phyloP scores from a whole-genome alignment of 768 basidiomycete species.

The Mycena polygramma region DNA sequence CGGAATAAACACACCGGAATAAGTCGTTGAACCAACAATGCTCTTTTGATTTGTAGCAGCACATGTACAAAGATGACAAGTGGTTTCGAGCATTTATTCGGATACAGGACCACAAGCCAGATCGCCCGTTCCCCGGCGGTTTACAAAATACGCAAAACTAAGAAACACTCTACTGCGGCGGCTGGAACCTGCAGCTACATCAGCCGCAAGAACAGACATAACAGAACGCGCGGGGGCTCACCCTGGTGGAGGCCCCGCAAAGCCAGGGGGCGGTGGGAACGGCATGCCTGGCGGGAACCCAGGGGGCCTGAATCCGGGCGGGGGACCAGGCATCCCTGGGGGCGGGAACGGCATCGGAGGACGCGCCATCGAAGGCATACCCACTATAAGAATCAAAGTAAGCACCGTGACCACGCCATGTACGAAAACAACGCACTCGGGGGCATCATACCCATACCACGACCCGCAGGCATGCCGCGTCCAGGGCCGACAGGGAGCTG shows the following conservation, averaged over 20 bases:
- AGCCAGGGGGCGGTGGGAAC: constrained; percentile 86
- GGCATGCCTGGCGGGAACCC: constrained; percentile 88
- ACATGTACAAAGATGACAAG: too few species aligned
- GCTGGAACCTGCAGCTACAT: constrained; percentile 58
- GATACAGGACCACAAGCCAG: constrained; percentile 3
- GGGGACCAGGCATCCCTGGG: constrained; percentile 89
- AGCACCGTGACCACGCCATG: constrained; percentile 28
- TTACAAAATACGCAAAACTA: constrained; percentile 29
- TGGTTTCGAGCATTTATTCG: too few species aligned
- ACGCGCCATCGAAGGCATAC: constrained; percentile 70
- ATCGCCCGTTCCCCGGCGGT: constrained; percentile 15
- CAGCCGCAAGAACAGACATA: constrained; percentile 21
- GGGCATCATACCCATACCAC: constrained; percentile 97
- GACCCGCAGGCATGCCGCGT: constrained; percentile 94
- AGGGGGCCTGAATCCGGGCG: constrained; percentile 87
- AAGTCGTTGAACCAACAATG: too few species aligned
- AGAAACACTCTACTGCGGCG: constrained; percentile 53
- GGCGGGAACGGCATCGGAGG: constrained; percentile 77
- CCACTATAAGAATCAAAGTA: constrained; percentile 57
- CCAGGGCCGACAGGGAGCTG: constrained; percentile 92
- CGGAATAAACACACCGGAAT: too few species aligned
- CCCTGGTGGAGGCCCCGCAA: constrained; percentile 88
- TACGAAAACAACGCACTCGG: constrained; percentile 67
- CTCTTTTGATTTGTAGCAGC: too few species aligned
- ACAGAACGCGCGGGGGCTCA: constrained; percentile 50